Base-by-base conservation (phyloP, 23 red algal species). In the Gracilaria gracilis region DNA sequence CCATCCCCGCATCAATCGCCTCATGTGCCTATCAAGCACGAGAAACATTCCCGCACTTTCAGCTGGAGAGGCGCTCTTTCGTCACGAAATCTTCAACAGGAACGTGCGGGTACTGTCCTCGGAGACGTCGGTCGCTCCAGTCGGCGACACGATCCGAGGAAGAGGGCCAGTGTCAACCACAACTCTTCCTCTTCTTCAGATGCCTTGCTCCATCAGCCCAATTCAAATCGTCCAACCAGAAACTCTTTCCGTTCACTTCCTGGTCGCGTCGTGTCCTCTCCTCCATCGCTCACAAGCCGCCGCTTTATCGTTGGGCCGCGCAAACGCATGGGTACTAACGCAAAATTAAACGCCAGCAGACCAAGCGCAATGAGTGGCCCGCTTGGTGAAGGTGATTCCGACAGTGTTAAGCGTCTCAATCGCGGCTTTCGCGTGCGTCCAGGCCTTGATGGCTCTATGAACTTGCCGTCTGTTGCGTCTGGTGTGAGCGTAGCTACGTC, bases 311-410 rank as follows among this genome's bases (percentile, higher is more conserved):
- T 82, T 9, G 36, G 58, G 4, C 58, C 58, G 20, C 39, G 53
- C 9, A 61, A 62, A 15, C 79, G 79, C 0, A n/a, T 15, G 29
- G 42, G 55, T 47, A 27, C 67, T 37, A 87, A 47, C 35, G 54
- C 57, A 19, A 66, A 66, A 44, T 48, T 61, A 2, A 44, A 47
- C 32, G 42, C 55, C 40, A 35, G 27, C 23, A 24, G 79, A 24
- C 4, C 79, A 25, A 31, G 12, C 17, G 40, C 79, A 15, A 61
- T 61, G 55, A 61, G 83, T 39, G 50, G 66, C 64, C n/a, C 83
- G 51, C 83, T 92, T 59, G 89, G 77, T 24, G 89, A 92, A 69
- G 89, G 89, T 46, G 89, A 92, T 72, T 77, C 77, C 29, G 89
- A 77, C 50, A 74, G 67, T 47, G 79, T 73, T 55, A 84, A 84